These are phyloP conservation scores for Kwoniella europaea DNA, from an alignment of 768 basidiomycete species.

Conservation along the genomic window DNA sequence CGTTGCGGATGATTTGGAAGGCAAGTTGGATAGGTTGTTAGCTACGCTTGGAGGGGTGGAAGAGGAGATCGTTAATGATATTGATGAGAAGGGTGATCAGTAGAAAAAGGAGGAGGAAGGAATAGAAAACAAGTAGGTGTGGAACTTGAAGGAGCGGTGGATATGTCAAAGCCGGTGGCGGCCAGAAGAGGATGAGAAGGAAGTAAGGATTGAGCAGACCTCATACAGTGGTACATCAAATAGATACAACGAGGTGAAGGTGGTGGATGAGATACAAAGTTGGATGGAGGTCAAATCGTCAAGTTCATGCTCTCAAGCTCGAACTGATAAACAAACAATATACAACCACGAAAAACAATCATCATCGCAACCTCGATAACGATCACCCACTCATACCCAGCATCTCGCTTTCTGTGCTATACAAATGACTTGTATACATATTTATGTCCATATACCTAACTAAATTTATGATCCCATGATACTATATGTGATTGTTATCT, in stretches of 20 bases:
- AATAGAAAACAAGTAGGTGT: conserved; percentile 24
- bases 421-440: conserved; percentile 2
- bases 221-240: too few relatives aligned
- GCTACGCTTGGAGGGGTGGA: conserved; percentile 37
- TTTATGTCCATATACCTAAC: not conserved
- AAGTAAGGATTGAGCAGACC: not conserved
- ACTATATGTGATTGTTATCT: too few relatives aligned
- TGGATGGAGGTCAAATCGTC: too few relatives aligned
- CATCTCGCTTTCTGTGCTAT: not conserved
- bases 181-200: conserved; percentile 9
- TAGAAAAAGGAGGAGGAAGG: conserved; percentile 60
- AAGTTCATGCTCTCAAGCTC: too few relatives aligned
- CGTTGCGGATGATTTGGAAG: conserved; percentile 55
- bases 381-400: conserved; percentile 11
- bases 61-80: conserved; percentile 64
- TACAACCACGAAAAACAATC: too few relatives aligned
- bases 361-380: not conserved
- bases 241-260: too few relatives aligned
- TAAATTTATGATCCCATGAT: not conserved
- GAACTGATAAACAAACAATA: too few relatives aligned
- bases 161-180: too few relatives aligned
- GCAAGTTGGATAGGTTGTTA: conserved; percentile 47
- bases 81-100: conserved; percentile 63
- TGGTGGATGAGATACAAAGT: too few relatives aligned
- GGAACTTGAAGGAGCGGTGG: conserved; percentile 1